A percentile compares a stretch with the other conserved stretches of the same genome.
Conservation (phyloP, 306 rosid species). For the Fragaria vesca region DNA sequence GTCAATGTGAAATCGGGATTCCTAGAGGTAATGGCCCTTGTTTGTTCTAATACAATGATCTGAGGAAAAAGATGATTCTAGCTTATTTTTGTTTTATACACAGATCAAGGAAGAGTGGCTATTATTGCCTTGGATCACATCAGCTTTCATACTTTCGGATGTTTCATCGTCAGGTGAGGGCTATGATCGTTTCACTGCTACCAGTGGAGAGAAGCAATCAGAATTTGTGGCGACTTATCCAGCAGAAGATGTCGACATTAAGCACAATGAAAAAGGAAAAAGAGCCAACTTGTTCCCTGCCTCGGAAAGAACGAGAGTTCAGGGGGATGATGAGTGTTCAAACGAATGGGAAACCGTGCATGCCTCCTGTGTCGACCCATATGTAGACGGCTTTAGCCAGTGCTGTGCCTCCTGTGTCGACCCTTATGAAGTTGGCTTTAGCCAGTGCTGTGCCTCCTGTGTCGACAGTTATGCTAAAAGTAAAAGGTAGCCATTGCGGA, state of each 20-base stretch:
- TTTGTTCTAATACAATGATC: neutral
- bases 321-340: neutral
- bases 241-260: too few relatives aligned
- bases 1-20: constrained; percentile 30
- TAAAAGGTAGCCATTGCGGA: neutral
- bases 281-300: neutral
- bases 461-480: neutral
- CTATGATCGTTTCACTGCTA: constrained; percentile 2
- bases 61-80: neutral
- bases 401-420: too few relatives aligned
- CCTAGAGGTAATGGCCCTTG: constrained; percentile 25
- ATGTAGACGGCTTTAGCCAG: too few relatives aligned
- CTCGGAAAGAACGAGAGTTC: neutral
- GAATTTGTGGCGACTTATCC: neutral
- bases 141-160: constrained; percentile 34
- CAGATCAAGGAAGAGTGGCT: constrained; percentile 51
- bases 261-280: neutral
- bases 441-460: too few relatives aligned
- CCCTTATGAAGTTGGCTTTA: too few relatives aligned
- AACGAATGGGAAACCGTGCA: neutral
- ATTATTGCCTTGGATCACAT: constrained; percentile 34
- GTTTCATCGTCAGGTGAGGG: neutral
- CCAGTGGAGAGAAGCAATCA: neutral
- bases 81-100: constrained; percentile 10
- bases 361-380: neutral